Evolutionary conservation across 176 grass and related monocot species (phyloP), one percentile per base, ranked within the genome.

Genomic region (Neostapfia colusana): DNA sequence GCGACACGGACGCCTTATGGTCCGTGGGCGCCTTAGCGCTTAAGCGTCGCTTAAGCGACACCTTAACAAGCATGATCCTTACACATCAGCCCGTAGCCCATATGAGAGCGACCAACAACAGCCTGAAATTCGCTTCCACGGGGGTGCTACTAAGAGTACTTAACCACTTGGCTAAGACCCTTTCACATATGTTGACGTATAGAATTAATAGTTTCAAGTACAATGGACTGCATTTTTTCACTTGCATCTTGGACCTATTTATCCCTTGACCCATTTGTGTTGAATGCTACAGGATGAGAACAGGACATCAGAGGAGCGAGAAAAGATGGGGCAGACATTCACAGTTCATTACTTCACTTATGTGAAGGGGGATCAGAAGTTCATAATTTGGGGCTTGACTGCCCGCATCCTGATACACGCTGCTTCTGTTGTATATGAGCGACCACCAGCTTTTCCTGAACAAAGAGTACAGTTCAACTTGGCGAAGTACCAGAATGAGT

Each of bases 371-470:
- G 46, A 36, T 28, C 49, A 73, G 45, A 85, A 88, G 61, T 90
- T 80, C 25, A 63, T 87, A 54, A 85, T 93, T 43, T 93, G 87
- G 91, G 87, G 85, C 36, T 73, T 93, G 63, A 93, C 91, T 0
- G 91, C 87, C 2, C 25, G 84, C 77, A 90, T 93, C 74, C 34
- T 93, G 64, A 88, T 93, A 54, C 91, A 90, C 54, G 82, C 91
- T 6, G 87, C 91, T 65, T 85, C 87, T 42, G 38, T 90, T 77
- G 82, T 93, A 58, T 90, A 85, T 41, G 60, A 88, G 70, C 70
- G 79, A 55, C 70, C 81, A 54, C 87, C 85, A 2, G 67, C 84
- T 61, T 93, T 93, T 70, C 17, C 60, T 27, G 87, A 90, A 76
- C 65, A 28, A 70, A 93, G 39, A 39, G 78, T 83, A 27, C 85